Evolutionary conservation across 495 filamentous ascomycete genomes (phyloP).

Genomic region (Penicillium bialowiezense): DNA sequence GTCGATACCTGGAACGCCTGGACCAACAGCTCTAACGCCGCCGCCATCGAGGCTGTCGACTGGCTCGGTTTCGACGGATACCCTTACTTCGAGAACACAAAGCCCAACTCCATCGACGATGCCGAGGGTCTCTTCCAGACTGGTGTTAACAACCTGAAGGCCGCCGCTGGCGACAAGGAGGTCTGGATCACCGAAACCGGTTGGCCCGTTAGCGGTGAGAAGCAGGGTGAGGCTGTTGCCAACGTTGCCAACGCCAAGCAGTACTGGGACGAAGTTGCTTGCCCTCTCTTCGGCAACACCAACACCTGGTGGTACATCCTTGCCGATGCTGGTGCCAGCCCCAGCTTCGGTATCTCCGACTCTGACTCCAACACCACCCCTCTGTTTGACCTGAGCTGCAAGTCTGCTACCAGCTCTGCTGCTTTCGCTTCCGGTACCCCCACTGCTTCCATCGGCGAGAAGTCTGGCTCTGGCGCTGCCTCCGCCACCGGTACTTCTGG

Average conservation of each 20-base stretch:
- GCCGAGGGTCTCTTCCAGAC: constrained; percentile 62
- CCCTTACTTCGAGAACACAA: constrained; percentile 71
- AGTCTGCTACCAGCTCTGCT: constrained; percentile 20
- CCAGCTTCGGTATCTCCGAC: constrained; percentile 66
- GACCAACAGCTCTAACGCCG: constrained; percentile 69
- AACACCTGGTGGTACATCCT: constrained; percentile 78
- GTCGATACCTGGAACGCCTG: constrained; percentile 92
- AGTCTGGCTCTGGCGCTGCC: constrained; percentile 10
- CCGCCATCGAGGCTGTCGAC: constrained; percentile 68
- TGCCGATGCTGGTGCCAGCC: constrained; percentile 60
- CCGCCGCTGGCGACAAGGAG: constrained; percentile 59
- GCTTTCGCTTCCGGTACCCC: constrained; percentile 19
- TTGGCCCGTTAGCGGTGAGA: constrained; percentile 70
- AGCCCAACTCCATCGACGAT: constrained; percentile 61
- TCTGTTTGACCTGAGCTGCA: constrained; percentile 64
- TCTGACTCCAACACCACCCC: constrained; percentile 54
- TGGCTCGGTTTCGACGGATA: constrained; percentile 77
- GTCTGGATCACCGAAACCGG: constrained; percentile 93
- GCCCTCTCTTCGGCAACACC: constrained; percentile 61
- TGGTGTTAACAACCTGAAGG: constrained; percentile 56
- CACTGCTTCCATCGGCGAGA: constrained; percentile 2
- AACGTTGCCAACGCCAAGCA: constrained; percentile 65
- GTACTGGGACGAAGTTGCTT: constrained; percentile 79
- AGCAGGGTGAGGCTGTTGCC: constrained; percentile 59
- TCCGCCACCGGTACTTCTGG: constrained; percentile 5